Conservation (phyloP, 140 eudicot genomes). For the Erigeron philadelphicus region DNA sequence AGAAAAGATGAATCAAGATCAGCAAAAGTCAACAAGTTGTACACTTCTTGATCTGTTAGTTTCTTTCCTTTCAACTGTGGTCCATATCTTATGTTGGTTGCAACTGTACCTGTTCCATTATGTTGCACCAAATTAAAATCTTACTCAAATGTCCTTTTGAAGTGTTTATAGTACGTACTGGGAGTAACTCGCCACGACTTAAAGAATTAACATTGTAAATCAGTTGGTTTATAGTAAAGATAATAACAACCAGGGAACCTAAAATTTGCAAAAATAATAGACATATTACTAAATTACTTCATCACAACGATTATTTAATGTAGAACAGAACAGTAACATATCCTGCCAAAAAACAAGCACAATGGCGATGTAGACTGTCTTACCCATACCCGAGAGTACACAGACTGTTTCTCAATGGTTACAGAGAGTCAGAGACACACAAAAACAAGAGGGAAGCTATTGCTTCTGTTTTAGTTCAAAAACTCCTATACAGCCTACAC, state of each 20-base stretch:
- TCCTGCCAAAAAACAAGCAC: too few species aligned
- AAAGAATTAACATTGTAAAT: background rate
- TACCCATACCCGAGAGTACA: too few species aligned
- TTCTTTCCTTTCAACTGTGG: slow-evolving; percentile 75
- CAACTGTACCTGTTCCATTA: slow-evolving; percentile 65
- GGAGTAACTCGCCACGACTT: background rate
- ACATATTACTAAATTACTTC: too few species aligned
- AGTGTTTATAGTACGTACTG: background rate
- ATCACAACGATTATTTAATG: too few species aligned
- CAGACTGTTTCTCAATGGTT: too few species aligned
- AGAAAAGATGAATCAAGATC: slow-evolving; percentile 75
- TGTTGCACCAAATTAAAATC: background rate
- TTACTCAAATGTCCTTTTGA: background rate
- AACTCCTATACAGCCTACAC: too few species aligned
- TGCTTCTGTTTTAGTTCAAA: too few species aligned
- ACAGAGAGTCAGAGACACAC: too few species aligned
- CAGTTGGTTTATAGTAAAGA: background rate
- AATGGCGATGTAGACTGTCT: too few species aligned
- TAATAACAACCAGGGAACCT: background rate
- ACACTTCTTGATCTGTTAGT: slow-evolving; percentile 65
- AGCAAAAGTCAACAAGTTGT: slow-evolving; percentile 62
- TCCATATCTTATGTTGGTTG: slow-evolving; percentile 85
- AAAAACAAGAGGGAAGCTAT: too few species aligned
- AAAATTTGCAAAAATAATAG: background rate
- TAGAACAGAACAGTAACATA: too few species aligned